Conservation (phyloP, 2,329 filamentous ascomycete species). For the Aureobasidium lini region DNA sequence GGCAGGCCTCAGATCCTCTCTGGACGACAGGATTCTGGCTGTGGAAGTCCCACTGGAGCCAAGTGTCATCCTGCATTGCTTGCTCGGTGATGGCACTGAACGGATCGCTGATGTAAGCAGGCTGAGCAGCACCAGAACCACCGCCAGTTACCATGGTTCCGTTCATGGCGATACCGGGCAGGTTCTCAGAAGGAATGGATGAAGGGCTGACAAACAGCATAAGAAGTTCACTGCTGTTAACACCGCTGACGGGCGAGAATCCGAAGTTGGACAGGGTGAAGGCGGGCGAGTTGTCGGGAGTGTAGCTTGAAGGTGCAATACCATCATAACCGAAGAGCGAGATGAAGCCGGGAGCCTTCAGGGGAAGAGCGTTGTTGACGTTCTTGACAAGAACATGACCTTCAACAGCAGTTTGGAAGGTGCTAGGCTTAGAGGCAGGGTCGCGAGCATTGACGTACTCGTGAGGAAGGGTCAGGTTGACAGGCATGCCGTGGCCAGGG, state of each 20-base stretch:
- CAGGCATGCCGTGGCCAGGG: conserved; percentile 47
- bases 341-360: conserved; percentile 43
- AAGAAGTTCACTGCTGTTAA: conserved; percentile 1
- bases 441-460: conserved; percentile 49
- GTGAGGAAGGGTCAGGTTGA: conserved; percentile 44
- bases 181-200: conserved; percentile 28
- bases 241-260: neutral
- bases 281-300: conserved; percentile 1
- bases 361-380: conserved; percentile 45
- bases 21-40: conserved; percentile 43
- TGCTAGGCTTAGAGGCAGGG: conserved; percentile 38
- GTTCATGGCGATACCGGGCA: conserved; percentile 17
- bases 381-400: conserved; percentile 61
- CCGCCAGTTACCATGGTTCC: conserved; percentile 31
- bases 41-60: conserved; percentile 53
- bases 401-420: conserved; percentile 53
- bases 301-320: conserved; percentile 20
- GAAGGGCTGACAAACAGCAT: conserved; percentile 19
- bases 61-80: conserved; percentile 46
- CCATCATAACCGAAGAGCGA: conserved; percentile 58
- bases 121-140: conserved; percentile 28
- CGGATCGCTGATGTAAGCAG: conserved; percentile 28
- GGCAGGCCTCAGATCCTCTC: conserved; percentile 30
- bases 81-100: conserved; percentile 29
- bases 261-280: conserved; percentile 4